phyloP scores from a whole-genome alignment of 108 stramenopile genomes.

The Conticribra guillardii region DNA sequence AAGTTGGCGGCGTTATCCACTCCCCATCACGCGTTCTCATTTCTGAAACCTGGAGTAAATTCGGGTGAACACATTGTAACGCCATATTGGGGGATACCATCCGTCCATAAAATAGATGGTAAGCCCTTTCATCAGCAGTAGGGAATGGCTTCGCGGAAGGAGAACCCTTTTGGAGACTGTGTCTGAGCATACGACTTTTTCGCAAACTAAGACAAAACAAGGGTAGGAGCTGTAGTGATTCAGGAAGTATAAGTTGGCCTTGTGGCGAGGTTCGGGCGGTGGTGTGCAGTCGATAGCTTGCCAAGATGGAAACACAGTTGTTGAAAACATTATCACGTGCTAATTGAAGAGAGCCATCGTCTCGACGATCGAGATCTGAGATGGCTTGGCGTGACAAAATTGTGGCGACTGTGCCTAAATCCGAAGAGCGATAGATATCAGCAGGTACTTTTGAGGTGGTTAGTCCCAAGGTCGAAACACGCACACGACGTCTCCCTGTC shows the following conservation, averaged over 20 bases:
- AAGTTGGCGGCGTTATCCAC: slow-evolving; percentile 41
- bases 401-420: slow-evolving; percentile 65
- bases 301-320: slow-evolving; percentile 65
- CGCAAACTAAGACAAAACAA: slow-evolving; percentile 76
- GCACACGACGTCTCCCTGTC: slow-evolving; percentile 72
- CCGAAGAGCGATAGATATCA: slow-evolving; percentile 61
- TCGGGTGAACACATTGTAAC: slow-evolving; percentile 66
- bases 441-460: slow-evolving; percentile 39
- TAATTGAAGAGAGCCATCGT: slow-evolving; percentile 38
- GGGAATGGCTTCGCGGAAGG: slow-evolving; percentile 52
- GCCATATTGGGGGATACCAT: slow-evolving; percentile 56
- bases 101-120: slow-evolving; percentile 56
- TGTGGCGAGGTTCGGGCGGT: slow-evolving; percentile 57
- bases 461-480: slow-evolving; percentile 84
- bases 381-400: slow-evolving; percentile 59
- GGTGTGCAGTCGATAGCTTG: slow-evolving; percentile 76
- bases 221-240: slow-evolving; percentile 87
- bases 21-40: slow-evolving; percentile 55
- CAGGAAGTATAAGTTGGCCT: slow-evolving; percentile 90
- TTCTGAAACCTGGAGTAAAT: slow-evolving; percentile 46
- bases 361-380: slow-evolving; percentile 27
- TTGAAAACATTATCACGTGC: slow-evolving; percentile 59
- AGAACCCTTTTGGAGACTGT: slow-evolving; percentile 29
- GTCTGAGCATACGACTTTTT: slow-evolving; percentile 72
- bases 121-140: slow-evolving; percentile 80